Evolutionary conservation across 352 stramenopile genomes (phyloP).

Genomic region (Globisporangium cylindrosporum): DNA sequence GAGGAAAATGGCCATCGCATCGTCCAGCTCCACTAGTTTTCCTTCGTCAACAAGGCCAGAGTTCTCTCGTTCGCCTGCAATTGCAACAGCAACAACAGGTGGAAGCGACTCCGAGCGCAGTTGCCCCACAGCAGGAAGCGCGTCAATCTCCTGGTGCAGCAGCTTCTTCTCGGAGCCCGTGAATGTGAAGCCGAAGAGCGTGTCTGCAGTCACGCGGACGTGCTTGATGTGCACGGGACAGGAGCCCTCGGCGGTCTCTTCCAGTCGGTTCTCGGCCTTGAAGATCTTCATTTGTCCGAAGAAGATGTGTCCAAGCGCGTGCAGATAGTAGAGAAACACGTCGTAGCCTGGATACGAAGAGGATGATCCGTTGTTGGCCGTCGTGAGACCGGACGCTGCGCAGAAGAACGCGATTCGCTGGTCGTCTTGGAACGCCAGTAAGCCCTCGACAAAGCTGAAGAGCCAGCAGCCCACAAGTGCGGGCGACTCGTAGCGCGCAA

Average conservation of each 20-base stretch:
- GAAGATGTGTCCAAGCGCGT: constrained; percentile 60
- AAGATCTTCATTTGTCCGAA: constrained; percentile 76
- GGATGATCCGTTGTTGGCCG: not conserved
- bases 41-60: not conserved
- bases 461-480: constrained; percentile 53
- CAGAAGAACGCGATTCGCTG: constrained; percentile 65
- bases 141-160: constrained; percentile 35
- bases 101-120: too few relatives aligned
- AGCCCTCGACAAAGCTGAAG: constrained; percentile 40
- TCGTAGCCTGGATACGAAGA: constrained; percentile 37
- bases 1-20: constrained; percentile 59
- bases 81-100: not conserved
- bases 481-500: constrained; percentile 47
- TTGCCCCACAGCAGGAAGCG: constrained; percentile 18
- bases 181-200: constrained; percentile 48
- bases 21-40: constrained; percentile 57
- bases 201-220: constrained; percentile 28
- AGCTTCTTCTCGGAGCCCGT: constrained; percentile 30
- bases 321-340: constrained; percentile 65
- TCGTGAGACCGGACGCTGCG: constrained; percentile 31
- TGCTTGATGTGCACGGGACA: constrained; percentile 39
- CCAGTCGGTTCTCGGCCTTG: constrained; percentile 44
- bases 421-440: constrained; percentile 45
- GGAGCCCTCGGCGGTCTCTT: constrained; percentile 49
- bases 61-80: not conserved